Conservation (phyloP, 768 basidiomycete genomes). For the Mycena olivaceomarginata region DNA sequence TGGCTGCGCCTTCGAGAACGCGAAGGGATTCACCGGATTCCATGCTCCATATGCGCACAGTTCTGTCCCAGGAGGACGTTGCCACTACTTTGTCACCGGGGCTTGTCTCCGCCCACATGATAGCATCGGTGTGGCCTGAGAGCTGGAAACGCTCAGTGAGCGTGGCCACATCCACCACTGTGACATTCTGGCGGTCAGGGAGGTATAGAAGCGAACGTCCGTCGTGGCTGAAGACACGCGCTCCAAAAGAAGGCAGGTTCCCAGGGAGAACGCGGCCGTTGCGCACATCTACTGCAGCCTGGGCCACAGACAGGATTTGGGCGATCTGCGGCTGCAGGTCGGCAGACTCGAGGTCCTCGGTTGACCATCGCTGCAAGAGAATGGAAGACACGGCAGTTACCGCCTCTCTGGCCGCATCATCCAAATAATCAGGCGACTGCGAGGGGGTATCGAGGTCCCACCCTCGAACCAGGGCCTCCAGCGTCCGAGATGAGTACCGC, state of each 20-base stretch:
- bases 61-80: slow-evolving; percentile 44
- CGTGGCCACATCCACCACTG: slow-evolving; percentile 10
- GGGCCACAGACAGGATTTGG: neutral
- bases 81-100: slow-evolving; percentile 29
- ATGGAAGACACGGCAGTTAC: neutral
- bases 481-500: neutral
- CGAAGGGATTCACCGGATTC: slow-evolving; percentile 33
- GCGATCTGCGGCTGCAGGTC: slow-evolving; percentile 3
- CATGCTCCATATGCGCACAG: slow-evolving; percentile 45
- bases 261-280: slow-evolving; percentile 13
- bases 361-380: slow-evolving; percentile 13
- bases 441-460: slow-evolving; percentile 17
- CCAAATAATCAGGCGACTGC: neutral
- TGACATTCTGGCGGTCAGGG: neutral
- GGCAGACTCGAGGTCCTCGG: slow-evolving; percentile 10
- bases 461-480: neutral
- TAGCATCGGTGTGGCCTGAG: slow-evolving; percentile 36
- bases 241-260: neutral
- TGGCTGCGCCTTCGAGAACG: slow-evolving; percentile 27
- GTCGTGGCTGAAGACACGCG: slow-evolving; percentile 31
- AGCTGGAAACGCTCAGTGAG: slow-evolving; percentile 29
- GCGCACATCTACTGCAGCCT: neutral
- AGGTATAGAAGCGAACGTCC: slow-evolving; percentile 24
- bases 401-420: neutral
- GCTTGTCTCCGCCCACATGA: slow-evolving; percentile 40